These are phyloP conservation scores for Lasiodiplodia gonubiensis DNA, from an alignment of 2,329 filamentous ascomycete species.

Conservation along the genomic window DNA sequence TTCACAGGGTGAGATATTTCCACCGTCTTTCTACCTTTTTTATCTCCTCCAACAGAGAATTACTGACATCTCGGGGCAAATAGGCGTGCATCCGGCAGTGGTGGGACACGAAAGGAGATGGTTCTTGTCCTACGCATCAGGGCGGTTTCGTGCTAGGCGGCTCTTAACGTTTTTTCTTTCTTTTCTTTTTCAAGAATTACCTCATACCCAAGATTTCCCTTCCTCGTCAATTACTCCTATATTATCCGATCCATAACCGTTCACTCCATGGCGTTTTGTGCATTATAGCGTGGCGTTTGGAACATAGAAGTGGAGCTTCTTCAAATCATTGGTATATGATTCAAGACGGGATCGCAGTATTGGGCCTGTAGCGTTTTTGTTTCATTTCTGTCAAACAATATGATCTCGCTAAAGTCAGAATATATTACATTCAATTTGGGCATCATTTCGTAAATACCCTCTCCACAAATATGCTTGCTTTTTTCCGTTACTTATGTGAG, in stretches of 20 bases:
- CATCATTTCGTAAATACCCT: neutral
- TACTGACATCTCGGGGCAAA: neutral
- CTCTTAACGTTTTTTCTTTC: neutral
- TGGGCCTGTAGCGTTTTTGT: neutral
- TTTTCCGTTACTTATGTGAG: too few relatives aligned
- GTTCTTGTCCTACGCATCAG: conserved; percentile 67
- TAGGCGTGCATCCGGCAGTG: conserved; percentile 63
- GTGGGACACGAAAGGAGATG: conserved; percentile 62
- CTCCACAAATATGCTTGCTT: neutral
- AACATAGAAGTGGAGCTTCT: neutral
- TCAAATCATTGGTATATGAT: neutral
- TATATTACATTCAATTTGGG: neutral
- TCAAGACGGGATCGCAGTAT: neutral
- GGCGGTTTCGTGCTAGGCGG: conserved; percentile 14
- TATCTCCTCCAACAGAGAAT: neutral
- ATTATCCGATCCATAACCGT: neutral
- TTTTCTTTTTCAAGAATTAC: neutral
- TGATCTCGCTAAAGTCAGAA: neutral
- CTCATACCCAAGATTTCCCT: neutral
- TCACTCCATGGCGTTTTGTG: neutral
- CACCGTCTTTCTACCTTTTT: conserved; percentile 19
- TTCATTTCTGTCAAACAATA: neutral
- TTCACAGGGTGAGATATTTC: conserved; percentile 57
- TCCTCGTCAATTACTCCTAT: neutral
- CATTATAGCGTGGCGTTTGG: conserved; percentile 12